These are phyloP conservation scores for Amanita molliuscula DNA, from an alignment of 768 basidiomycete species.

Conservation along the genomic window DNA sequence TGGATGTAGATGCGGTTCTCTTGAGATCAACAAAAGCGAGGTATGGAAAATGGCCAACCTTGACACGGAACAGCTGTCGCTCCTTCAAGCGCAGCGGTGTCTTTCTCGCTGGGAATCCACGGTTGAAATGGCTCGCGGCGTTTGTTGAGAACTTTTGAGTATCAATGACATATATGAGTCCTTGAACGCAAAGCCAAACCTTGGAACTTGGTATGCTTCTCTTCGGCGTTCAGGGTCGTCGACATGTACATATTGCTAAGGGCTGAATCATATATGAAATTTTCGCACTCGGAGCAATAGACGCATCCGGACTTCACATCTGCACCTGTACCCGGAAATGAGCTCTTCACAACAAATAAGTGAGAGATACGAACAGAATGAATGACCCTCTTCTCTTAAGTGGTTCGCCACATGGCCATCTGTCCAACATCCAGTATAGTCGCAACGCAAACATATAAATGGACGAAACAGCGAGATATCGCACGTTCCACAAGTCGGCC, in stretches of 20 bases:
- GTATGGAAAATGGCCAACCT: slow-evolving; percentile 30
- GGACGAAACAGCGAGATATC: slow-evolving; percentile 45
- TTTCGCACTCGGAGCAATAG: slow-evolving; percentile 65
- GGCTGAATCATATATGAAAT: slow-evolving; percentile 55
- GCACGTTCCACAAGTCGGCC: slow-evolving; percentile 59
- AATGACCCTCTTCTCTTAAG: slow-evolving; percentile 45
- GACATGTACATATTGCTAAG: slow-evolving; percentile 37
- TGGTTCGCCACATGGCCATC: slow-evolving; percentile 48
- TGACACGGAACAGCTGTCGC: slow-evolving; percentile 57
- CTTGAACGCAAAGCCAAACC: slow-evolving; percentile 22
- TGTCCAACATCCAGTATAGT: slow-evolving; percentile 62
- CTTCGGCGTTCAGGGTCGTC: slow-evolving; percentile 43
- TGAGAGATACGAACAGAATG: slow-evolving; percentile 44
- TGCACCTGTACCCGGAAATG: slow-evolving; percentile 36
- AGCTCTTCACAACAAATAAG: not conserved
- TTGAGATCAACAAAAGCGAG: not conserved
- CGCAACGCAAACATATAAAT: slow-evolving; percentile 65
- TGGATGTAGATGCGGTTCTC: slow-evolving; percentile 16
- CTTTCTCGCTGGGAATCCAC: slow-evolving; percentile 30
- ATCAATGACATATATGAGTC: not conserved
- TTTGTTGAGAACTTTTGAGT: slow-evolving; percentile 22
- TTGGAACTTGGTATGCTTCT: slow-evolving; percentile 51
- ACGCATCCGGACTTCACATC: slow-evolving; percentile 68
- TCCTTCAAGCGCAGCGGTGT: slow-evolving; percentile 35
- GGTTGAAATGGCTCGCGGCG: slow-evolving; percentile 23